A percentile compares a stretch with the other conserved stretches of the same genome.
phyloP scores from a whole-genome alignment of 257 asterid genomes.

The Dorcoceras hygrometricum region DNA sequence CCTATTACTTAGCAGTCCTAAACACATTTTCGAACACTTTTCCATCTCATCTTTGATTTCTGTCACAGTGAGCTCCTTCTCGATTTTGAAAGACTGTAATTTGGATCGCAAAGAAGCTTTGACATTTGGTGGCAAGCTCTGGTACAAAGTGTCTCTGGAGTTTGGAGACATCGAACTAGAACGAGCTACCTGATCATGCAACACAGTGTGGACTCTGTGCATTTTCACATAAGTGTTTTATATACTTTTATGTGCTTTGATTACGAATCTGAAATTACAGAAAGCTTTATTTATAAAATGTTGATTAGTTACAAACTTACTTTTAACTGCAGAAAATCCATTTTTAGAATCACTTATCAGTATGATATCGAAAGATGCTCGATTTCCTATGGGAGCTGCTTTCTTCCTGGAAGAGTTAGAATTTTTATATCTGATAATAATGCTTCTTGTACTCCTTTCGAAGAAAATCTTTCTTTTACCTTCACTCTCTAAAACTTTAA shows the following conservation, averaged over 20 bases:
- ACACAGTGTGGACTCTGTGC: constrained; percentile 5
- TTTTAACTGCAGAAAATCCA: neutral
- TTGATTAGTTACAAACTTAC: neutral
- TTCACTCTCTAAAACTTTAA: too few species aligned
- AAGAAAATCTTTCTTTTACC: neutral
- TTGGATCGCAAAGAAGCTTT: constrained; percentile 56
- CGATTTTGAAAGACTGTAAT: constrained; percentile 50
- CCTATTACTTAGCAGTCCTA: constrained; percentile 83
- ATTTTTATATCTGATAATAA: too few species aligned
- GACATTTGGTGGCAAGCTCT: constrained; percentile 64
- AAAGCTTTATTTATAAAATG: neutral
- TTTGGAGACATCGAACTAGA: constrained; percentile 46
- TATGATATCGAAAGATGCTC: neutral
- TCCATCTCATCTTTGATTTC: constrained; percentile 80
- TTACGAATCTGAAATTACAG: neutral
- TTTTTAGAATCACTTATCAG: neutral
- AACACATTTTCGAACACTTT: too few species aligned
- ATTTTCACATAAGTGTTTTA: neutral
- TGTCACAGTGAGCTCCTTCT: constrained; percentile 49
- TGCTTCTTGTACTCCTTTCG: neutral
- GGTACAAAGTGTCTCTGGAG: constrained; percentile 57
- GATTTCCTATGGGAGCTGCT: neutral
- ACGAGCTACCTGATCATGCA: constrained; percentile 55
- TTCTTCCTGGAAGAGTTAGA: neutral
- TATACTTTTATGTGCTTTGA: neutral